Percentiles rank a stretch among this genome's conserved stretches.
Conservation (phyloP, 2,329 filamentous ascomycete genomes). For the Colletotrichum ledebouriae region DNA sequence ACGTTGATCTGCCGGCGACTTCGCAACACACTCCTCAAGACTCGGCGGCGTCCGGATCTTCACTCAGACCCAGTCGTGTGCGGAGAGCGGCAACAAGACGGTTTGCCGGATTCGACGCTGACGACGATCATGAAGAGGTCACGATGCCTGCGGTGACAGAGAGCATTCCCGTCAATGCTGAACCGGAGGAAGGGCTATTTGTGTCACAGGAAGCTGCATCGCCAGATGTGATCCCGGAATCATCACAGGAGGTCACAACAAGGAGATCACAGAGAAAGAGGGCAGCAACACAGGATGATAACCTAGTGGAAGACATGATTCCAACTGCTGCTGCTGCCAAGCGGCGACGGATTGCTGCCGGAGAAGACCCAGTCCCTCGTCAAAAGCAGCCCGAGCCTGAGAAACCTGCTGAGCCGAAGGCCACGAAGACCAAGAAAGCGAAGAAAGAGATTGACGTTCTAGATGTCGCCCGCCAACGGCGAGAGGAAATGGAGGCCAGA, state of each 20-base stretch:
- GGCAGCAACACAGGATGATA: constrained; percentile 58
- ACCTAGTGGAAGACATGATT: constrained; percentile 79
- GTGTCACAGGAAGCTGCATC: constrained; percentile 63
- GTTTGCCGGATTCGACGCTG: constrained; percentile 79
- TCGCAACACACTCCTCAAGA: constrained; percentile 38
- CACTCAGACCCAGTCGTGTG: constrained; percentile 44
- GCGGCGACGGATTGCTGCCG: constrained; percentile 76
- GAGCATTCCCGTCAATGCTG: constrained; percentile 34
- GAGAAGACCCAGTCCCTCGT: constrained; percentile 60
- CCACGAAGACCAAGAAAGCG: constrained; percentile 58
- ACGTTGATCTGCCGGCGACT: constrained; percentile 44
- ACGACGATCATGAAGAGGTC: constrained; percentile 58
- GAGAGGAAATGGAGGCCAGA: constrained; percentile 76
- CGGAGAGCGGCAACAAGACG: constrained; percentile 57
- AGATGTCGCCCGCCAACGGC: constrained; percentile 71
- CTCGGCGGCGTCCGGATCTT: constrained; percentile 43
- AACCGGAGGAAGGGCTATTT: constrained; percentile 65
- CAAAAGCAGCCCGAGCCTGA: constrained; percentile 46
- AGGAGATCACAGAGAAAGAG: constrained; percentile 60
- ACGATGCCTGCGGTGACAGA: constrained; percentile 47
- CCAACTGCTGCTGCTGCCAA: constrained; percentile 85
- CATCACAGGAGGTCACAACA: constrained; percentile 40
- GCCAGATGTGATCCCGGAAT: constrained; percentile 40
- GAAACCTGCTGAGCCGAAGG: constrained; percentile 47
- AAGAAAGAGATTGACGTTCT: constrained; percentile 77